A percentile compares a stretch with the other conserved stretches of the same genome.
phyloP scores from a whole-genome alignment of 371 early-diverging fungal species.

The Smittium culicis region DNA sequence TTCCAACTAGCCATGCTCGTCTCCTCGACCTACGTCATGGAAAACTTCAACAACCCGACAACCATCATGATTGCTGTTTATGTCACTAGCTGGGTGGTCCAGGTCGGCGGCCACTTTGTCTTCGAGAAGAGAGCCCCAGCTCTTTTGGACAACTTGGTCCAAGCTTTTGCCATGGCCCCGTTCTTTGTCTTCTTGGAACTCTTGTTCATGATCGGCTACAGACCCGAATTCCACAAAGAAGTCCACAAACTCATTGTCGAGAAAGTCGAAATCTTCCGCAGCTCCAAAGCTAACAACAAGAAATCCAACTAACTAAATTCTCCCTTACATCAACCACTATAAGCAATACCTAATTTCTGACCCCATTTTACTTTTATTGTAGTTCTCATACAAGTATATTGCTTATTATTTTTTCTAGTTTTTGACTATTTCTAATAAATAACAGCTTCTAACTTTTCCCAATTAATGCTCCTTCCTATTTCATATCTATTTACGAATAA shows the following conservation, averaged over 20 bases:
- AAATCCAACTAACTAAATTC: not conserved
- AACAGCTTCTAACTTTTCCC: too few species aligned
- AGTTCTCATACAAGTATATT: too few species aligned
- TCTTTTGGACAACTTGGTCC: slow-evolving; percentile 56
- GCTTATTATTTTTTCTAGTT: too few species aligned
- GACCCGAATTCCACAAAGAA: slow-evolving; percentile 49
- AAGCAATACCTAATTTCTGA: too few species aligned
- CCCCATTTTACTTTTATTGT: too few species aligned
- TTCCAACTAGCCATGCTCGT: slow-evolving; percentile 41
- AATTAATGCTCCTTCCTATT: too few species aligned
- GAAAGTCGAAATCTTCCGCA: not conserved
- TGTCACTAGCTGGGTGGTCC: slow-evolving; percentile 65
- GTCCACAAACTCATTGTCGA: slow-evolving; percentile 42
- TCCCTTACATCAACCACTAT: not conserved
- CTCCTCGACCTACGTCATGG: slow-evolving; percentile 41
- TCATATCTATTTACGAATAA: too few species aligned
- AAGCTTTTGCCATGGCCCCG: slow-evolving; percentile 85
- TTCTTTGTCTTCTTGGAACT: slow-evolving; percentile 86
- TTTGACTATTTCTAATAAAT: too few species aligned
- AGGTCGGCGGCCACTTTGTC: slow-evolving; percentile 76
- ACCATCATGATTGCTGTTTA: slow-evolving; percentile 43
- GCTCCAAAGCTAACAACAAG: not conserved
- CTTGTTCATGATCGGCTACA: slow-evolving; percentile 74
- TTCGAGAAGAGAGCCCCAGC: slow-evolving; percentile 82
- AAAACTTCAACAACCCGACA: slow-evolving; percentile 37